These are phyloP conservation scores for Moesziomyces antarcticus DNA, from an alignment of 1,284 basidiomycete species.

Conservation along the genomic window DNA sequence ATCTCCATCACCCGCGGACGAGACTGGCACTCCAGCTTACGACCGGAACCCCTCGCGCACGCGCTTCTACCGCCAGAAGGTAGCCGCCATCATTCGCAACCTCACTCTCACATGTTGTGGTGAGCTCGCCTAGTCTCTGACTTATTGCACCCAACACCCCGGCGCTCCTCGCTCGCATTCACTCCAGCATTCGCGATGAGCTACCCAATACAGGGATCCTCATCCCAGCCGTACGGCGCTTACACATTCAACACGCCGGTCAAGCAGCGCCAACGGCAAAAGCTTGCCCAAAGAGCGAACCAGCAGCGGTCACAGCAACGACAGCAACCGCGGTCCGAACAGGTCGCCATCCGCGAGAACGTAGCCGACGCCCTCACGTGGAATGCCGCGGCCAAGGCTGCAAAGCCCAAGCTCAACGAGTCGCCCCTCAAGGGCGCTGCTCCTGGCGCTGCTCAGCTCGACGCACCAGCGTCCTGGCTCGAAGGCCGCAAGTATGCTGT, in stretches of 20 bases:
- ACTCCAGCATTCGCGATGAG: conserved; percentile 16
- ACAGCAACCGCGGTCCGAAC: conserved; percentile 12
- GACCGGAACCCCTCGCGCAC: too few species aligned
- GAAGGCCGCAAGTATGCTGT: conserved; percentile 77
- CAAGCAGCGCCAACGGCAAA: conserved; percentile 22
- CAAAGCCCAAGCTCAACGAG: conserved; percentile 30
- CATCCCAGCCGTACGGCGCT: conserved; percentile 41
- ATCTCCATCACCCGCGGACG: too few species aligned
- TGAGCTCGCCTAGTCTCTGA: neutral
- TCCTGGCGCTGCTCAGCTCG: conserved; percentile 41
- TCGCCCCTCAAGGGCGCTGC: conserved; percentile 45
- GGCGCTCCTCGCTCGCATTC: neutral
- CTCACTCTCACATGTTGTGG: conserved; percentile 2
- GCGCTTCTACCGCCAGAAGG: too few species aligned
- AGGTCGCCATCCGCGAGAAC: conserved; percentile 22
- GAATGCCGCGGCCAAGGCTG: conserved; percentile 43
- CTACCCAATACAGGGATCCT: conserved; percentile 48
- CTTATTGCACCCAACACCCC: neutral
- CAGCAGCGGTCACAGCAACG: conserved; percentile 6
- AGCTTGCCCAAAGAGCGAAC: neutral
- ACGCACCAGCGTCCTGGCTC: conserved; percentile 42
- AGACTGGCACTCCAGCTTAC: too few species aligned
- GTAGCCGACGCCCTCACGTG: conserved; percentile 43
- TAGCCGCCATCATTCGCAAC: too few species aligned
- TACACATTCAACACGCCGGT: conserved; percentile 44